phyloP scores from a whole-genome alignment of 345 rosid species.

The Cochlearia excelsa region DNA sequence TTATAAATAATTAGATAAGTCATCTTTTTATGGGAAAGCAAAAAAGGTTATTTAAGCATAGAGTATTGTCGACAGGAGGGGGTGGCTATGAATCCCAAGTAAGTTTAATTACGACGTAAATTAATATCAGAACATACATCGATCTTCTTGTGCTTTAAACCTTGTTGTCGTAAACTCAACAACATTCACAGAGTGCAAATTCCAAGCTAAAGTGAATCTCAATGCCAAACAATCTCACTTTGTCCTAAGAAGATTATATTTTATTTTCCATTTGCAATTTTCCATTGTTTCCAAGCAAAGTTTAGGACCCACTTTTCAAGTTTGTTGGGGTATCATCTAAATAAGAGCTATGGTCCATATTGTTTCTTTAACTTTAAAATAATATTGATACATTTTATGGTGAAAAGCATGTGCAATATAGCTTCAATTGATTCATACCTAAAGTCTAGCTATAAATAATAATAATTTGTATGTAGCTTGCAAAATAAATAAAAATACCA shows the following conservation, averaged over 20 bases:
- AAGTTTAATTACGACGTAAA: neutral
- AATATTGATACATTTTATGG: neutral
- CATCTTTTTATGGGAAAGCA: neutral
- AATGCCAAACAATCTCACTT: slow-evolving; percentile 28
- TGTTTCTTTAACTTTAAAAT: slow-evolving; percentile 1
- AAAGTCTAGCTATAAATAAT: neutral
- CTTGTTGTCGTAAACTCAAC: slow-evolving; percentile 34
- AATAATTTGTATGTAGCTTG: slow-evolving; percentile 1
- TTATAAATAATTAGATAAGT: too few species aligned
- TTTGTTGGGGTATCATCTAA: slow-evolving; percentile 19
- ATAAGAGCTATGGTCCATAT: slow-evolving; percentile 10
- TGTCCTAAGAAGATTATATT: slow-evolving; percentile 21
- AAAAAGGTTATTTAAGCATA: neutral
- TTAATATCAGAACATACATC: neutral
- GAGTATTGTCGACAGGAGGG: slow-evolving; percentile 24
- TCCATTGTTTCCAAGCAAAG: slow-evolving; percentile 9
- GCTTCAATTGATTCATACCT: slow-evolving; percentile 20
- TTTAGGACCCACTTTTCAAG: slow-evolving; percentile 24
- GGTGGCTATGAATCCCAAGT: slow-evolving; percentile 31
- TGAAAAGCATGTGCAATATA: slow-evolving; percentile 25
- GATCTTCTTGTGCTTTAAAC: slow-evolving; percentile 33
- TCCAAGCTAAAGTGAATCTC: slow-evolving; percentile 33
- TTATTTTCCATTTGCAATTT: slow-evolving; percentile 13
- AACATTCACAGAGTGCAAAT: slow-evolving; percentile 24
- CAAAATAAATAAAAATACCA: slow-evolving; percentile 2